phyloP scores from a whole-genome alignment of 2,329 filamentous ascomycete species.

The Paraconiothyrium sp. region DNA sequence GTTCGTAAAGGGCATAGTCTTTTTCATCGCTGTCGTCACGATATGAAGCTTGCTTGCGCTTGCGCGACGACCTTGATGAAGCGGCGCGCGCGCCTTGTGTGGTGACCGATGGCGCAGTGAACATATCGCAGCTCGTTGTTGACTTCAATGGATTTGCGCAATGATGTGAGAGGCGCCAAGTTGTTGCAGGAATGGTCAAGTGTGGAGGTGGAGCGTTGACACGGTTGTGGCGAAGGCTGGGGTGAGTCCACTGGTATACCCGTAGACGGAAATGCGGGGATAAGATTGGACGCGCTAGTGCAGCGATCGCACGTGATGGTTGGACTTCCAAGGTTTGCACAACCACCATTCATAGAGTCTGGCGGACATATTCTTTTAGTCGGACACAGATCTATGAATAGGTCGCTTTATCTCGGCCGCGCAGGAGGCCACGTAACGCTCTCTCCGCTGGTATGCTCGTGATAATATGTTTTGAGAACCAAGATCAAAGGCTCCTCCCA shows the following conservation, averaged over 20 bases:
- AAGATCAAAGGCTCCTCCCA: too few relatives aligned
- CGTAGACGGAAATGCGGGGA: constrained; percentile 7
- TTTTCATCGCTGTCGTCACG: constrained; percentile 18
- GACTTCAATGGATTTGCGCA: not conserved
- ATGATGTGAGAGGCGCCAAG: not conserved
- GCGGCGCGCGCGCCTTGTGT: not conserved
- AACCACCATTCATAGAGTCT: too few relatives aligned
- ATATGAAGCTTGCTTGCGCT: constrained; percentile 33
- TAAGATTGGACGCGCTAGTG: constrained; percentile 8
- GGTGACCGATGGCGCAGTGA: not conserved
- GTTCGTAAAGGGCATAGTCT: constrained; percentile 4
- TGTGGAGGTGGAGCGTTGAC: not conserved
- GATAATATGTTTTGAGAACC: too few relatives aligned
- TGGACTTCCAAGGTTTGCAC: not conserved
- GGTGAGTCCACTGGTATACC: too few relatives aligned
- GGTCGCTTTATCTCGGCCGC: too few relatives aligned
- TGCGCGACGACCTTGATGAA: constrained; percentile 20
- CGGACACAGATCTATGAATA: not conserved
- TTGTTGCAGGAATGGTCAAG: not conserved
- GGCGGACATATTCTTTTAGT: too few relatives aligned
- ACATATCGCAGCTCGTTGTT: not conserved
- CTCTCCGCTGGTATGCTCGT: too few relatives aligned
- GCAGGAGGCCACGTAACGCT: too few relatives aligned
- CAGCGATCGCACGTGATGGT: constrained; percentile 8
- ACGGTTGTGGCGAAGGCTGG: not conserved